Base-by-base conservation (phyloP, 768 basidiomycete species). In the Naganishia antarctica region DNA sequence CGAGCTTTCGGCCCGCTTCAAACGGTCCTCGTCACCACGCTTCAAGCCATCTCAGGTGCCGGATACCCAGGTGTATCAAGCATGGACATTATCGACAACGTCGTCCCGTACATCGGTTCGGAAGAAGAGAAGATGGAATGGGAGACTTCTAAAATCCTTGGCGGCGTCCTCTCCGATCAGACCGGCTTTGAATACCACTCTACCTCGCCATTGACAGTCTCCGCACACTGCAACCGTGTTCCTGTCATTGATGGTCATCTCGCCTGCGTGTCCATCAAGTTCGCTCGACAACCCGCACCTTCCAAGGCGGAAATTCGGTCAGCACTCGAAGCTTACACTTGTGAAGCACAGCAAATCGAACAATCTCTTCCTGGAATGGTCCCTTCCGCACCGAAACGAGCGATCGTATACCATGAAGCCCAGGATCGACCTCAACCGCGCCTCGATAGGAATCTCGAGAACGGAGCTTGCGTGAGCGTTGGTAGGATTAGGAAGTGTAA, bases 91-190 rank as follows among this genome's bases (percentile, higher is more conserved):
- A 71, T 96, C 69, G 96, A 98, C 80, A 98, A 98, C 80, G 82
- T 99, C 75, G 87, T 99, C 1, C 96, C 96, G 4, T 86, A 89
- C 78, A 98, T 99, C 76, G 79, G 84, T 18, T 91, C 93, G 51
- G 94, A 97, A 74, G 80, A 81, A 70, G 96, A 98, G 75, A 99
- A 98, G 77, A 91, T 98, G 69, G 94, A 99, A 76, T 99, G 96
- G 96, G 96, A 99, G 80, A 87, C 90, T 6, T 83, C 89, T 71
- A 99, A 98, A 81, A 99, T 99, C 72, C 85, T 99, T 23, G 94
- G 96, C 25, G 91, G 87, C 2, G 71, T 97, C 63, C 71, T 80
- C 2, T 80, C 83, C 26, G 81, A 81, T 51, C 68, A 75, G 5
- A 83, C 82, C 63, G 72, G 83, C 12, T 98, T 96, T 76, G 93